Evolutionary conservation across 768 basidiomycete genomes (phyloP).

Genomic region (Fibroporia radiculosa): DNA sequence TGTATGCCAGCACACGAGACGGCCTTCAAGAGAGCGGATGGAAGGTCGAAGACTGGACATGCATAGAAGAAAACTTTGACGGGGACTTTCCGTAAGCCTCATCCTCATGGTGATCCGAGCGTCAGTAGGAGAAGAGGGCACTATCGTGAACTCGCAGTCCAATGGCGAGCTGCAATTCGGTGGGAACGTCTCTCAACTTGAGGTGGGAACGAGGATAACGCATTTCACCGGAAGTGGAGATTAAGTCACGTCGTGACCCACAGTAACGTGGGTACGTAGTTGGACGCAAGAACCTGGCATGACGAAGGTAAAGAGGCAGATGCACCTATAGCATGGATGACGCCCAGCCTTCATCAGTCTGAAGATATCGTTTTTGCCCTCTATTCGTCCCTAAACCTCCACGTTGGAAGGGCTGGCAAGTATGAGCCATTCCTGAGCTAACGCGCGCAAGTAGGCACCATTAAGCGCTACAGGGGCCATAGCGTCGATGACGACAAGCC

Average conservation of each 20-base stretch:
- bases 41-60: background rate
- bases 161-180: background rate
- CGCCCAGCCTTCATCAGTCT: too few species aligned
- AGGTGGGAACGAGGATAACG: background rate
- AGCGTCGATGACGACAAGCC: too few species aligned
- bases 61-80: background rate
- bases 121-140: slow-evolving; percentile 1
- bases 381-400: too few species aligned
- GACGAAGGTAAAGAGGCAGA: background rate
- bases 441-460: too few species aligned
- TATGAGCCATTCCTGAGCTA: too few species aligned
- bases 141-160: background rate
- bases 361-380: too few species aligned
- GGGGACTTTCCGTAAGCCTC: background rate
- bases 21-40: slow-evolving; percentile 6
- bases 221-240: background rate
- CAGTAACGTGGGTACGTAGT: background rate
- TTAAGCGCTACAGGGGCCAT: too few species aligned
- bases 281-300: background rate
- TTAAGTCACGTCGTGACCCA: background rate
- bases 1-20: slow-evolving; percentile 19
- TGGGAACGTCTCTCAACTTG: background rate
- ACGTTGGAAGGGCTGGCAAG: too few species aligned
- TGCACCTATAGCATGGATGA: too few species aligned
- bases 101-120: background rate